A percentile compares a stretch with the other conserved stretches of the same genome.
Conservation (phyloP, 441 rosid genomes). For the Arabidopsis lyrata region DNA sequence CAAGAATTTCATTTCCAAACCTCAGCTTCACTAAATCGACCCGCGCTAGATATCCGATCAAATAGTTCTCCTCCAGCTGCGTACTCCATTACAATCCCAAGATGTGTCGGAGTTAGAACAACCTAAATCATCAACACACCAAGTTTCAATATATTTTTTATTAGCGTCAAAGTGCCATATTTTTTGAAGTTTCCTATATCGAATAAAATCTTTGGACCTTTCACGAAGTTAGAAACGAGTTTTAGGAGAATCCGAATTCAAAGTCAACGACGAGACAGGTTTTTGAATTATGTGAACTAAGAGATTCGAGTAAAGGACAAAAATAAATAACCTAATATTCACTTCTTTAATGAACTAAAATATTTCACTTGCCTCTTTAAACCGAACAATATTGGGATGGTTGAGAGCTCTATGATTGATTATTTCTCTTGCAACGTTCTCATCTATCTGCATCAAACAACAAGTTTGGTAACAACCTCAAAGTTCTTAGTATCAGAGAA, state of each 20-base stretch:
- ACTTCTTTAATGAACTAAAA: not conserved
- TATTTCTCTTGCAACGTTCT: slow-evolving; percentile 51
- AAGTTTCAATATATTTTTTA: not conserved
- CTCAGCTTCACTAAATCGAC: slow-evolving; percentile 99
- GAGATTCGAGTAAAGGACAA: slow-evolving; percentile 13
- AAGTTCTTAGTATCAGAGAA: not conserved
- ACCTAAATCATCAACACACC: slow-evolving; percentile 51
- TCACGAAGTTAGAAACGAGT: not conserved
- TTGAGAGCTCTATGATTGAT: slow-evolving; percentile 51
- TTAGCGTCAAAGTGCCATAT: not conserved
- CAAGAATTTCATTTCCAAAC: slow-evolving; percentile 39
- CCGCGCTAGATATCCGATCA: slow-evolving; percentile 77
- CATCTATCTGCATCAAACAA: slow-evolving; percentile 43
- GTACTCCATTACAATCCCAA: slow-evolving; percentile 96
- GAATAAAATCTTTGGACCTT: slow-evolving; percentile 5
- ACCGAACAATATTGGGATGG: slow-evolving; percentile 49
- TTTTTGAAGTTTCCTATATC: slow-evolving; percentile 1
- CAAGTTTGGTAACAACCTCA: not conserved
- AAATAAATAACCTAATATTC: not conserved
- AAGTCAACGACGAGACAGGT: not conserved
- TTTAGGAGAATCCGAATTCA: slow-evolving; percentile 4
- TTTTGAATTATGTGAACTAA: not conserved
- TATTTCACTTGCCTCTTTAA: slow-evolving; percentile 45
- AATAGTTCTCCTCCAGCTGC: slow-evolving; percentile 98
- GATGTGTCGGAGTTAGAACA: slow-evolving; percentile 89